Percentiles rank a stretch among this genome's conserved stretches.
These are phyloP conservation scores for Calocybe gambosa DNA, from an alignment of 1,284 basidiomycete genomes.

Conservation along the genomic window DNA sequence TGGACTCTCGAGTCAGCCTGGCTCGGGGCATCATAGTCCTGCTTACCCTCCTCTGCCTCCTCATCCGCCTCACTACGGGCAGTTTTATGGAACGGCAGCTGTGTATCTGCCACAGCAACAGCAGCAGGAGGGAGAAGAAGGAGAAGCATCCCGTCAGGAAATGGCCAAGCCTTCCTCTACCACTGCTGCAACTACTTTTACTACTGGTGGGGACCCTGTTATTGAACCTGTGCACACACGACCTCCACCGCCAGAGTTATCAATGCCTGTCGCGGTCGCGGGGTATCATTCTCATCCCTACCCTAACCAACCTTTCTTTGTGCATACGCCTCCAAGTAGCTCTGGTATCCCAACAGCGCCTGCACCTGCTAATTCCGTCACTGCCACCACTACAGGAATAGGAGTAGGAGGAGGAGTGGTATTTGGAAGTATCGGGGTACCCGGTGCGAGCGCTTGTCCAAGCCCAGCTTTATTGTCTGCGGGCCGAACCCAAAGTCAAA, in stretches of 20 bases:
- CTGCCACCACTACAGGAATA: too few species aligned
- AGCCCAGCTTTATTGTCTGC: constrained; percentile 21
- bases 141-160: neutral
- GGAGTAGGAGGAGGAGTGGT: constrained; percentile 25
- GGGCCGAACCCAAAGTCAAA: too few species aligned
- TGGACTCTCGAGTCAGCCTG: constrained; percentile 16
- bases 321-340: too few species aligned
- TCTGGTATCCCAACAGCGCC: neutral
- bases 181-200: neutral
- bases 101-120: constrained; percentile 9
- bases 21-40: constrained; percentile 22
- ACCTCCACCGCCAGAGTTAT: constrained; percentile 21
- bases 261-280: constrained; percentile 20
- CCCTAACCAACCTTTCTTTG: constrained; percentile 1
- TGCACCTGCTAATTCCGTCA: too few species aligned
- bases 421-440: constrained; percentile 46
- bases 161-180: neutral
- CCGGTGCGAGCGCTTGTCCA: constrained; percentile 23
- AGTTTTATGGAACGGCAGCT: constrained; percentile 1
- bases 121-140: constrained; percentile 12
- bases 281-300: constrained; percentile 15
- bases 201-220: neutral
- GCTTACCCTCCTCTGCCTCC: constrained; percentile 17
- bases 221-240: neutral
- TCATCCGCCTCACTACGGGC: constrained; percentile 7